Base-by-base conservation (phyloP, 2,329 filamentous ascomycete genomes). In the Diplodia seriata region DNA sequence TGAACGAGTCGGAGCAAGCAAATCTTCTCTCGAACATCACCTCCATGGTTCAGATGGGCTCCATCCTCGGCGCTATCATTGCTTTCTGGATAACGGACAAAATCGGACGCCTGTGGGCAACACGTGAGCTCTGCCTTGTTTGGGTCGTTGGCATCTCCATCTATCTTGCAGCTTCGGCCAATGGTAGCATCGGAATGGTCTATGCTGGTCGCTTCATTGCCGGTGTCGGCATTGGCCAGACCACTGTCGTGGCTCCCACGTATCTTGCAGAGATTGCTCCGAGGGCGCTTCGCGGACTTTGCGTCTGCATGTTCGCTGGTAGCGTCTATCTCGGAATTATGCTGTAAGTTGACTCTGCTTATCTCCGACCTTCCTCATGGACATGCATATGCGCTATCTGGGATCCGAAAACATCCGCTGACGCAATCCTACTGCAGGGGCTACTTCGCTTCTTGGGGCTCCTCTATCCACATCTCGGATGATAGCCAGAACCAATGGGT, bases 31-130 rank as follows among this genome's bases (percentile, higher is more conserved):
- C 86, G 72, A 94, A 94, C 77, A 90, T 94, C 67, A 90, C 90
- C 1, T 86, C 90, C 57, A 94, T 94, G 91, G 91, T 94, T 0
- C 91, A 93, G 78, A 87, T 93, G 73, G 91, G 91, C 29, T 91
- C 87, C 29, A 90, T 94, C 36, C 88, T 83, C 4, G 91, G 91
- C 53, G 89, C 90, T 36, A 82, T 92, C 38, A 84, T 90, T 71
- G 84, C 84, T 4, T 86, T 84, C 73, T 81, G 84, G 70, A 77
- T 83, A 51, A 84, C 85, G 9, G 78, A 80, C 63, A 76, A 74
- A 55, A 78, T 81, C 54, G 80, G 80, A 40, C 79, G 80, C 70
- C 69, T 81, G 7, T 81, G 79, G 78, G 79, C 80, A 5, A 81
- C 79, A 33, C 74, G 79, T n/a, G 75, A 79, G 62, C 76, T 82